These are phyloP conservation scores for Scleromitrula shiraiana DNA, from an alignment of 2,329 filamentous ascomycete species.

Conservation along the genomic window DNA sequence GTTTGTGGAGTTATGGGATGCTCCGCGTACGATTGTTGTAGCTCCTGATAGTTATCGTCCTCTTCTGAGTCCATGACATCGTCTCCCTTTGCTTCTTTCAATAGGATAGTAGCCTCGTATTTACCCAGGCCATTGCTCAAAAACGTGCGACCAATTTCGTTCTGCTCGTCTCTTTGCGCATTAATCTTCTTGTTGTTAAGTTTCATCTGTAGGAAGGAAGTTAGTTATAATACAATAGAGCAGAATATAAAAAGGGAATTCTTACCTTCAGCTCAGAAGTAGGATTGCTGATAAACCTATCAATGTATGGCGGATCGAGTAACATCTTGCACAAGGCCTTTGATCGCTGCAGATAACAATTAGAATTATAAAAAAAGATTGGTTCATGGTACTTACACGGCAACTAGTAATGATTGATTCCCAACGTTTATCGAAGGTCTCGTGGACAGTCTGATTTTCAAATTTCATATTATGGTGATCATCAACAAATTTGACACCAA, in stretches of 20 bases:
- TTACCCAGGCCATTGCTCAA: conserved; percentile 8
- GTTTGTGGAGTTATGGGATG: no score
- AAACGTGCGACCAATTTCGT: conserved; percentile 18
- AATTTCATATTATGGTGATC: conserved; percentile 10
- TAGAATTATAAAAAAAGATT: not conserved
- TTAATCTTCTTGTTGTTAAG: conserved; percentile 24
- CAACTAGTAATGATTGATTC: conserved; percentile 9
- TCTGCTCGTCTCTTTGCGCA: conserved; percentile 20
- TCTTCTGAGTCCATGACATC: not conserved
- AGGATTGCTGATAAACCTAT: conserved; percentile 17
- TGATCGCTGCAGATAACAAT: not conserved
- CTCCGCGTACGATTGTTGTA: no score
- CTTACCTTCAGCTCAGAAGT: conserved; percentile 18
- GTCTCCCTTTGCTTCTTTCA: not conserved
- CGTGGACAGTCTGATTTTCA: conserved; percentile 1
- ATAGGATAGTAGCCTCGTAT: not conserved
- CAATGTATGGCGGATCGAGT: conserved; percentile 17
- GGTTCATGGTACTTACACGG: conserved; percentile 10
- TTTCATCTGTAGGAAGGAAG: conserved; percentile 16
- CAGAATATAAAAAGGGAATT: not conserved
- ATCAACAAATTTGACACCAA: conserved; percentile 11
- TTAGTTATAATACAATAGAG: not conserved
- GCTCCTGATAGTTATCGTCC: no score
- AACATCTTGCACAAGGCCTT: conserved; percentile 25
- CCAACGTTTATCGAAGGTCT: conserved; percentile 13